phyloP scores from a whole-genome alignment of 345 rosid genomes.

The Punica granatum region DNA sequence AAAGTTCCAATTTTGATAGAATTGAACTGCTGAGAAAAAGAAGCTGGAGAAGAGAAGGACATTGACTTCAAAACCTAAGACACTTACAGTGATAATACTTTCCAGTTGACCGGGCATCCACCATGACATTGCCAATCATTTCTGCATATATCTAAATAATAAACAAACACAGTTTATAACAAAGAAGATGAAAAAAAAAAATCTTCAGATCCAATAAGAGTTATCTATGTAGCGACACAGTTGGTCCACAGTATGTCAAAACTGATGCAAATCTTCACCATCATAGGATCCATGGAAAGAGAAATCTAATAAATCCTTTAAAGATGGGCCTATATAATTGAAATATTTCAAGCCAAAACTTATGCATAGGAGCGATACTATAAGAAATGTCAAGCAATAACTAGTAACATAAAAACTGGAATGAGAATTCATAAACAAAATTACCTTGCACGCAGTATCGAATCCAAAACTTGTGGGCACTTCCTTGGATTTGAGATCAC shows the following conservation, averaged over 20 bases:
- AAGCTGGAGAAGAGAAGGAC: neutral
- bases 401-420: neutral
- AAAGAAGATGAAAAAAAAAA: neutral
- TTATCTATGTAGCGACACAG: neutral
- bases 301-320: neutral
- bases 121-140: conserved; percentile 99
- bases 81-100: conserved; percentile 96
- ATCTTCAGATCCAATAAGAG: neutral
- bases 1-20: neutral
- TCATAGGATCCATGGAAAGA: neutral
- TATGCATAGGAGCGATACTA: too few relatives aligned
- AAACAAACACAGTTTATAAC: neutral
- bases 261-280: neutral
- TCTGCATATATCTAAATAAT: conserved; percentile 81
- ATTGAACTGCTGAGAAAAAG: neutral
- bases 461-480: conserved; percentile 98
- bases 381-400: too few relatives aligned
- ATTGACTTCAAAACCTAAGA: neutral
- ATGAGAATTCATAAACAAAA: neutral
- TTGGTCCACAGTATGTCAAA: neutral
- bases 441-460: conserved; percentile 99
- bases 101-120: conserved; percentile 98
- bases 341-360: too few relatives aligned
- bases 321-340: neutral
- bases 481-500: conserved; percentile 97